These are phyloP conservation scores for Neopestalotiopsis rosae DNA, from an alignment of 2,329 filamentous ascomycete species.

Conservation along the genomic window DNA sequence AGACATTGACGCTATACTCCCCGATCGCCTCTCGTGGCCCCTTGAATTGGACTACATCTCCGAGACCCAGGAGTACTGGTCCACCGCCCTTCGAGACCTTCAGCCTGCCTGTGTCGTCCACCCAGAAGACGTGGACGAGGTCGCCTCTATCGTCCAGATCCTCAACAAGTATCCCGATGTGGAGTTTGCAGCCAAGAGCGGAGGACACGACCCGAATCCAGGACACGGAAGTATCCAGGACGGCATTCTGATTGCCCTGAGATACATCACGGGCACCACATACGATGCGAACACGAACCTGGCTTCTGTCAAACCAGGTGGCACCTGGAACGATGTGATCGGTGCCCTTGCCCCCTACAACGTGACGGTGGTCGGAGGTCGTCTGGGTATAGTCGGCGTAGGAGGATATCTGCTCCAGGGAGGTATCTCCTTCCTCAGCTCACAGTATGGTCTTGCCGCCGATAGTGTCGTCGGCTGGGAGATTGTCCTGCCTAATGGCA, in stretches of 20 bases:
- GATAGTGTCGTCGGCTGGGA: conserved; percentile 34
- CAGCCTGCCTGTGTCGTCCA: conserved; percentile 42
- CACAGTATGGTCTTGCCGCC: conserved; percentile 33
- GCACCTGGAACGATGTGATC: conserved; percentile 45
- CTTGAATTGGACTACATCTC: conserved; percentile 15
- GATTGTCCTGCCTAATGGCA: conserved; percentile 31
- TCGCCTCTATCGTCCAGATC: conserved; percentile 37
- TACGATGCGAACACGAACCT: conserved; percentile 39
- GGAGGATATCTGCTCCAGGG: conserved; percentile 34
- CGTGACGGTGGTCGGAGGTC: conserved; percentile 39
- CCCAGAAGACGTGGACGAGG: conserved; percentile 37
- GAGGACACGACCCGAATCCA: conserved; percentile 44
- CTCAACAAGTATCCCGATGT: conserved; percentile 37
- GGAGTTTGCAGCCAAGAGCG: conserved; percentile 42
- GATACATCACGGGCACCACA: conserved; percentile 38
- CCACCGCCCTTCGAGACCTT: conserved; percentile 33
- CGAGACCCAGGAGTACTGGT: conserved; percentile 37
- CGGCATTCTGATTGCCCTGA: conserved; percentile 42
- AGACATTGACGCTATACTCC: conserved; percentile 21
- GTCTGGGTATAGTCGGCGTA: conserved; percentile 35
- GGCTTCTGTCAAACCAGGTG: conserved; percentile 43
- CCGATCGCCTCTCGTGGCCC: conserved; percentile 19
- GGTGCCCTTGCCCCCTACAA: conserved; percentile 37
- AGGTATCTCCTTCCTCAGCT: conserved; percentile 35
- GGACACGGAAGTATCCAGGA: conserved; percentile 39